Conservation (phyloP, 192 early-diverging fungal genomes). For the Coemansia sp. region DNA sequence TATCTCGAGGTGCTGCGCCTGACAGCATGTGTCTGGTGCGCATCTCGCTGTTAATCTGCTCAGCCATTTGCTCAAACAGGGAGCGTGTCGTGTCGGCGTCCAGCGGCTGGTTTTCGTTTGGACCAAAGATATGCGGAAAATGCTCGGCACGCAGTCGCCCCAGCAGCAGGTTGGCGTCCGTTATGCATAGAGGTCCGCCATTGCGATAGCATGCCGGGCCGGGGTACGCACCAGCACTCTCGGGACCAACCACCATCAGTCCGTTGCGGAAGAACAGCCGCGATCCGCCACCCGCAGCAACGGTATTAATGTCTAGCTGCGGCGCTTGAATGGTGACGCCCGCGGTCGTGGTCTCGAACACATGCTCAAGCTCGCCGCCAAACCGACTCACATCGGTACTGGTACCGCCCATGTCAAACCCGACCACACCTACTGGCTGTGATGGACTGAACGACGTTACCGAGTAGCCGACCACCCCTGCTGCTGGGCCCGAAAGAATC, state of each 20-base stretch:
- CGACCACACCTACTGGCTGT: slow-evolving; percentile 67
- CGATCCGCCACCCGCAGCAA: slow-evolving; percentile 95
- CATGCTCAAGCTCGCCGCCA: slow-evolving; percentile 84
- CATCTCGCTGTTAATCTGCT: slow-evolving; percentile 59
- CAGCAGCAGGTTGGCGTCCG: slow-evolving; percentile 90
- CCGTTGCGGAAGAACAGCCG: slow-evolving; percentile 89
- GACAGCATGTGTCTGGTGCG: slow-evolving; percentile 25
- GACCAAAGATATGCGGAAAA: slow-evolving; percentile 95
- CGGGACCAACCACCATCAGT: slow-evolving; percentile 89
- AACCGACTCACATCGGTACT: slow-evolving; percentile 92
- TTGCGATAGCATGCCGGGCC: slow-evolving; percentile 95
- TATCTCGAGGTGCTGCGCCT: slow-evolving; percentile 27
- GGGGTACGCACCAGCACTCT: slow-evolving; percentile 89
- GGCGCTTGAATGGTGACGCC: slow-evolving; percentile 92
- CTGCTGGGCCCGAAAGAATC: slow-evolving; percentile 93
- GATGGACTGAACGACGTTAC: slow-evolving; percentile 48
- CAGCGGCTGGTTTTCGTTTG: slow-evolving; percentile 72
- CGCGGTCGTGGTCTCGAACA: slow-evolving; percentile 90
- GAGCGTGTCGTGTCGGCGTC: slow-evolving; percentile 59
- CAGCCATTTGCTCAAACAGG: slow-evolving; percentile 65
- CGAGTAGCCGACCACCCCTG: slow-evolving; percentile 87
- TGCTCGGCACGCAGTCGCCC: slow-evolving; percentile 78
- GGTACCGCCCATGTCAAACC: slow-evolving; percentile 96
- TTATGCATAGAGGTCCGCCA: slow-evolving; percentile 88
- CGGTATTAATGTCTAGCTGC: slow-evolving; percentile 93